Evolutionary conservation across 2,329 filamentous ascomycete genomes (phyloP).

Genomic region (Rugonectria rugulosa): DNA sequence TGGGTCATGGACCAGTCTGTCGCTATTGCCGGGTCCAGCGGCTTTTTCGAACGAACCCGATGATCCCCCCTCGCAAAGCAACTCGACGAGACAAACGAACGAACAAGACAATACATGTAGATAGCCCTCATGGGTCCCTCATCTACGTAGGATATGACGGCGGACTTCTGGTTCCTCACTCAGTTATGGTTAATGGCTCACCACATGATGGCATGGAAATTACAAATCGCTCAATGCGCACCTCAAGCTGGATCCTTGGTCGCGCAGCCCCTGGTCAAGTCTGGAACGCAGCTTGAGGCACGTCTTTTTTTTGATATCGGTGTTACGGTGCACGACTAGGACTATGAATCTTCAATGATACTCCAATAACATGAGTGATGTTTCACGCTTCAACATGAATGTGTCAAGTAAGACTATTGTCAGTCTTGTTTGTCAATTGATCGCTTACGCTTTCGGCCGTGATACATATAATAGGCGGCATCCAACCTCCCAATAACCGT

Average conservation of each 20-base stretch:
- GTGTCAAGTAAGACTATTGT: background rate
- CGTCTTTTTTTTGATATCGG: conserved; percentile 34
- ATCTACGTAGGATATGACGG: background rate
- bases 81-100: background rate
- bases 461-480: too few relatives aligned
- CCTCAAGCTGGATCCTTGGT: background rate
- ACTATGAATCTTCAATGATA: conserved; percentile 36
- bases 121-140: conserved; percentile 2
- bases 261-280: too few relatives aligned
- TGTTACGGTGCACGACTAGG: conserved; percentile 36
- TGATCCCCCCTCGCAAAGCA: conserved; percentile 46
- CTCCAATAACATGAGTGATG: conserved; percentile 10
- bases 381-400: background rate
- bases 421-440: conserved; percentile 11
- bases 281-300: conserved; percentile 15
- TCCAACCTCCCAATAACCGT: background rate
- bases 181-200: conserved; percentile 4
- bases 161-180: conserved; percentile 6
- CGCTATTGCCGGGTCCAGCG: conserved; percentile 84
- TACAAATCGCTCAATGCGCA: background rate
- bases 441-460: background rate
- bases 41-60: conserved; percentile 90
- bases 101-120: background rate
- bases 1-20: conserved; percentile 99
- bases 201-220: conserved; percentile 11